Evolutionary conservation across 2,329 filamentous ascomycete species (phyloP).

Genomic region (Fusarium globosum): DNA sequence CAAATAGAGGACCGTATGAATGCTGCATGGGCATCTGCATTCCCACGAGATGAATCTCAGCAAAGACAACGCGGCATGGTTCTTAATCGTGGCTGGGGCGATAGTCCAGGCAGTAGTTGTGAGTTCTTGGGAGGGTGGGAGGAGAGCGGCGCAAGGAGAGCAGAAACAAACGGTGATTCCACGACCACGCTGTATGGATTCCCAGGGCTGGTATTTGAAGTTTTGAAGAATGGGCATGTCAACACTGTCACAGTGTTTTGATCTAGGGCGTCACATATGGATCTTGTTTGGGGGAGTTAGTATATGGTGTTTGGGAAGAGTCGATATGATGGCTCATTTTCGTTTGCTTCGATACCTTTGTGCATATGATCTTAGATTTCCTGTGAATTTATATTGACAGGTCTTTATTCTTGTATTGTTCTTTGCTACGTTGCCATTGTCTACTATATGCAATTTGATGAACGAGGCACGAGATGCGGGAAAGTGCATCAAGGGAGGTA

Average conservation of each 20-base stretch:
- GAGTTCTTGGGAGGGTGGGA: constrained; percentile 90
- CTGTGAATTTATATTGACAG: not conserved
- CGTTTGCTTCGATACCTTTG: constrained; percentile 16
- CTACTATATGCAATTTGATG: not conserved
- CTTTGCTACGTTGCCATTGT: not conserved
- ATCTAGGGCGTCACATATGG: not conserved
- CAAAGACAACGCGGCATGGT: constrained; percentile 80
- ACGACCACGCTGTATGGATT: constrained; percentile 92
- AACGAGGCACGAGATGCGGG: not conserved
- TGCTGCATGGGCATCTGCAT: constrained; percentile 75
- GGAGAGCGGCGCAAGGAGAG: constrained; percentile 70
- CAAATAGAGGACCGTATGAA: constrained; percentile 76
- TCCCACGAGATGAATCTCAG: constrained; percentile 64
- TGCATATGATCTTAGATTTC: constrained; percentile 5
- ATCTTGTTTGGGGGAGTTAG: constrained; percentile 20
- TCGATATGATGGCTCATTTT: not conserved
- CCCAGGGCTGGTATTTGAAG: constrained; percentile 93
- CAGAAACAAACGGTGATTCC: constrained; percentile 66
- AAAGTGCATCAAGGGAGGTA: not conserved
- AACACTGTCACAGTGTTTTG: constrained; percentile 91
- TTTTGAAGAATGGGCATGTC: constrained; percentile 90
- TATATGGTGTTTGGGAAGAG: constrained; percentile 29
- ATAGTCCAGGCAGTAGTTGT: constrained; percentile 89
- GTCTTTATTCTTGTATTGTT: not conserved
- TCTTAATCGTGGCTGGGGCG: constrained; percentile 89